Base-by-base conservation (phyloP, 345 rosid genomes). In the Eucalyptus polyanthemos region DNA sequence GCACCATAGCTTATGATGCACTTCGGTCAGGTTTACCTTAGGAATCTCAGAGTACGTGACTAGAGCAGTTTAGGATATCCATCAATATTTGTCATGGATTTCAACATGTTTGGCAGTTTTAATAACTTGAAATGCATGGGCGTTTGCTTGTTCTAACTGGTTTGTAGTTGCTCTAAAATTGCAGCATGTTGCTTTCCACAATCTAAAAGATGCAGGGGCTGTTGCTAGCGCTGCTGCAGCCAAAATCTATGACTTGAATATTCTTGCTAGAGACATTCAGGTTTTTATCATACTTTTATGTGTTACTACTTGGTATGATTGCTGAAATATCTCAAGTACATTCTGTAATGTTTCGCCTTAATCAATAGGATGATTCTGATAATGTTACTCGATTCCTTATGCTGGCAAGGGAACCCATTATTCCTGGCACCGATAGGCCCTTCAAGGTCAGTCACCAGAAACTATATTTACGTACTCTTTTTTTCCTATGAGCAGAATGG, bases 341-440 rank as follows among this genome's bases (percentile, higher is more conserved):
- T 87, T 9, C 86, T 10, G 14, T 50, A 17, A 47, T 54, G 88
- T 58, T 90, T 16, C 27, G 88, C 87, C 65, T 76, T 56, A 14
- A 86, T 67, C 80, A 27, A 86, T 90, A 98, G 99, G 99, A 97
- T 91, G 97, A 96, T 90, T 92, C 92, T 81, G 96, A 97, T 91
- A 98, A 98, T 93, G 95, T 98, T 65, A 98, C 99, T 76, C 95
- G 99, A 88, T 98, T 98, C 92, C 93, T 98, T 89, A 98, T 97
- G 95, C 96, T 98, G 88, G 99, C 99, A 83, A 96, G 99, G 92
- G 99, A 98, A 88, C 99, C 99, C 49, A 94, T 98, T 86, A 98
- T 98, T 91, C 99, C 99, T 88, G 97, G 97, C 92, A 96, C 92
- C 1, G 94, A 94, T 89, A 93, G 94, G 93, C 97, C 96, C 80